Percentiles rank a stretch among this genome's conserved stretches.
phyloP scores from a whole-genome alignment of 768 basidiomycete genomes.

The Jaapia argillacea region DNA sequence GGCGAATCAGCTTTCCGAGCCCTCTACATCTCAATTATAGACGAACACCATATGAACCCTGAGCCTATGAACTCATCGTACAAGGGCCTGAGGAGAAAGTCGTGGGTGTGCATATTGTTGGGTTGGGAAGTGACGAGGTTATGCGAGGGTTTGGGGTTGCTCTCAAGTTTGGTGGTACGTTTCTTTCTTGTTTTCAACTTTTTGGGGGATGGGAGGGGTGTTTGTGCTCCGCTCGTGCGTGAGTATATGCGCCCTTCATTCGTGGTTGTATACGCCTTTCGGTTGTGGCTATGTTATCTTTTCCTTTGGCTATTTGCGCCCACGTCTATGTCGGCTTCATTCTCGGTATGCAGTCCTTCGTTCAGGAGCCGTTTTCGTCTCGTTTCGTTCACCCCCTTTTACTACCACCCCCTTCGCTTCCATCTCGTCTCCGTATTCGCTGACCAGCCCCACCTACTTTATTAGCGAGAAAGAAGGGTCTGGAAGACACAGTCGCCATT shows the following conservation, averaged over 20 bases:
- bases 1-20: conserved; percentile 76
- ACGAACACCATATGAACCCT: conserved; percentile 87
- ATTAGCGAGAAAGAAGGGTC: conserved; percentile 67
- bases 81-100: conserved; percentile 88
- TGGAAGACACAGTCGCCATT: conserved; percentile 87
- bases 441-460: no score
- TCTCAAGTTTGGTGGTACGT: conserved; percentile 82
- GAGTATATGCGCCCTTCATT: no score
- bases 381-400: background rate
- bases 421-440: no score
- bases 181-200: no score
- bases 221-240: no score
- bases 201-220: no score
- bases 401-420: no score
- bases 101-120: conserved; percentile 93
- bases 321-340: no score
- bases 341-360: conserved; percentile 2
- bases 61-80: conserved; percentile 85
- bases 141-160: conserved; percentile 97
- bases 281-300: no score
- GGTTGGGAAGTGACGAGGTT: conserved; percentile 86
- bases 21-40: conserved; percentile 88
- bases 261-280: no score
- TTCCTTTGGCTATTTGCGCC: background rate
- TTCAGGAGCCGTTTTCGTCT: no score